Percentiles rank a stretch among this genome's conserved stretches.
phyloP scores from a whole-genome alignment of 116 monocot genomes.

The Dioscorea cayenensis region DNA sequence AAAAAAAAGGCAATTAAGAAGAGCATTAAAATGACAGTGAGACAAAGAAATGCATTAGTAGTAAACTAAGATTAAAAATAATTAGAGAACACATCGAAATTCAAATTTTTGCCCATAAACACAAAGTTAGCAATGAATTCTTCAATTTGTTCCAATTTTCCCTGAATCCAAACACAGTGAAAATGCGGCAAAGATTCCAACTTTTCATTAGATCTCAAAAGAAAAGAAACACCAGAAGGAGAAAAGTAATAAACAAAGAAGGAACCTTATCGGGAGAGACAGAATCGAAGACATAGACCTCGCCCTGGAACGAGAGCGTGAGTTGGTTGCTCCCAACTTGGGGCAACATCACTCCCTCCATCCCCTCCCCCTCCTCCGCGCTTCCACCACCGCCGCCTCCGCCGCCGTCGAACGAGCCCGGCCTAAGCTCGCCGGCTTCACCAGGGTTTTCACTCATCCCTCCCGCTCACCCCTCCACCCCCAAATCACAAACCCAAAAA shows the following conservation, averaged over 20 bases:
- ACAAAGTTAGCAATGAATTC: too few relatives aligned
- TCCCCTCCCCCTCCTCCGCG: not conserved
- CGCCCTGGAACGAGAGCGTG: constrained; percentile 38
- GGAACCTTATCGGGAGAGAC: constrained; percentile 48
- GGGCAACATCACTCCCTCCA: not conserved
- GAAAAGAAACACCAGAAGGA: not conserved
- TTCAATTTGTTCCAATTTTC: too few relatives aligned
- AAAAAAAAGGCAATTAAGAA: too few relatives aligned
- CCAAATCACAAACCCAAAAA: not conserved
- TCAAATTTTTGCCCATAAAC: too few relatives aligned
- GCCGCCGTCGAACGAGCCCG: not conserved
- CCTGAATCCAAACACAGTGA: too few relatives aligned
- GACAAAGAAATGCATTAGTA: too few relatives aligned
- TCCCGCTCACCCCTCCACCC: not conserved
- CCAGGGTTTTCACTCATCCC: constrained; percentile 1
- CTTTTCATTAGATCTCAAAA: too few relatives aligned
- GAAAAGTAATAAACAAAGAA: not conserved
- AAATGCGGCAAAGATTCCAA: too few relatives aligned
- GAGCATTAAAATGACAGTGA: too few relatives aligned
- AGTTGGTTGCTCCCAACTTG: constrained; percentile 22
- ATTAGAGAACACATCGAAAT: too few relatives aligned
- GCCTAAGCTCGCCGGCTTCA: not conserved
- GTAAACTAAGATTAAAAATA: too few relatives aligned
- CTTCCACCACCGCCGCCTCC: not conserved
- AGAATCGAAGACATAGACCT: constrained; percentile 38